A percentile compares a stretch with the other conserved stretches of the same genome.
Conservation (phyloP, 768 basidiomycete genomes). For the Hydnomerulius pinastri region DNA sequence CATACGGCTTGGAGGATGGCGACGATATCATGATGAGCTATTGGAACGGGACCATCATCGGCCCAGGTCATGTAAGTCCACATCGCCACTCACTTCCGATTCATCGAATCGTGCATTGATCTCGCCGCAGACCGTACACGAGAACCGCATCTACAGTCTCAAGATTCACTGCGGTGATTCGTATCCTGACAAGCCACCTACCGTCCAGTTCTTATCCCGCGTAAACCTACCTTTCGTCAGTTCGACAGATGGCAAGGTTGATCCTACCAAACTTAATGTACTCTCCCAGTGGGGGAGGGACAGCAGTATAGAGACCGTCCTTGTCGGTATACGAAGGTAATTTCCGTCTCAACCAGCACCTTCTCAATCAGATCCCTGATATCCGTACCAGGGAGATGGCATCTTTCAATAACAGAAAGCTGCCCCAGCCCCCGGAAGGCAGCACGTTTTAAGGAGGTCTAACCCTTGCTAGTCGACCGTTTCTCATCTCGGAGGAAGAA, state of each 20-base stretch:
- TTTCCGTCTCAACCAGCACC: background rate
- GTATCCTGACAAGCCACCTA: conserved; percentile 80
- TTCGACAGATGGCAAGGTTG: conserved; percentile 74
- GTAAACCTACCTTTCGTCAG: conserved; percentile 95
- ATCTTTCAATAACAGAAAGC: conserved; percentile 85
- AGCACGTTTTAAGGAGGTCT: conserved; percentile 52
- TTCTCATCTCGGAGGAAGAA: conserved; percentile 8
- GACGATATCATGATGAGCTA: conserved; percentile 98
- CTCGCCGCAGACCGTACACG: conserved; percentile 80
- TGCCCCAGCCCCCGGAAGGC: conserved; percentile 94
- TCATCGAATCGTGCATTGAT: conserved; percentile 17
- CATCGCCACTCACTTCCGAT: conserved; percentile 1
- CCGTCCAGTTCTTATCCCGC: conserved; percentile 81
- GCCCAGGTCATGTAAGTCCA: conserved; percentile 89
- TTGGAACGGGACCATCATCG: conserved; percentile 99
- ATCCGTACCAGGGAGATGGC: conserved; percentile 82
- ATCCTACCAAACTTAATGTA: conserved; percentile 67
- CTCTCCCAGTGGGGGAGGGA: conserved; percentile 75
- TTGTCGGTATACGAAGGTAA: conserved; percentile 92
- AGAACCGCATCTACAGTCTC: conserved; percentile 97
- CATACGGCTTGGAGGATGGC: conserved; percentile 92
- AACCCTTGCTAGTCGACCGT: background rate
- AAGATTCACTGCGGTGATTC: conserved; percentile 79
- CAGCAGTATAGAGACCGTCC: conserved; percentile 81
- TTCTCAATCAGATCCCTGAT: conserved; percentile 6